Conservation (phyloP, 768 basidiomycete species). For the Dendrothele bispora region DNA sequence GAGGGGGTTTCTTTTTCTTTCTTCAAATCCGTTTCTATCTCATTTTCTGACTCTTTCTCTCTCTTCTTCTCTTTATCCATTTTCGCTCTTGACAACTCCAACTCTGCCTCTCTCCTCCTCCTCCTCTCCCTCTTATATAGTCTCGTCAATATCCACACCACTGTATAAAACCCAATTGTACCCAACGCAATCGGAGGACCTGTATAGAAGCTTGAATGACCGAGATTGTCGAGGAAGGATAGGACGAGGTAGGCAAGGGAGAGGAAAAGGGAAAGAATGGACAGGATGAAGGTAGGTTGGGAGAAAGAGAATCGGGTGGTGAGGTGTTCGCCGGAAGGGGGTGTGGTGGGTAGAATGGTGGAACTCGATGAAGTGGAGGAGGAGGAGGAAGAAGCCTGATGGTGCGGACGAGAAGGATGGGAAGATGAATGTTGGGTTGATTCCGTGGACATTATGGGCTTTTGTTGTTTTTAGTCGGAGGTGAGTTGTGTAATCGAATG, state of each 20-base stretch:
- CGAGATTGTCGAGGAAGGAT: not conserved
- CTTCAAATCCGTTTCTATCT: too few species aligned
- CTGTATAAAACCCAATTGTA: not conserved
- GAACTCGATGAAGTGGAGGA: not conserved
- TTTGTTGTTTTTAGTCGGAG: too few species aligned
- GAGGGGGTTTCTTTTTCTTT: too few species aligned
- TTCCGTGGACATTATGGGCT: too few species aligned
- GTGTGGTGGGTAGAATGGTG: not conserved
- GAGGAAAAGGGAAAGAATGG: not conserved
- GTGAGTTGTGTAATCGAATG: too few species aligned
- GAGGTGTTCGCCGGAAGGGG: not conserved
- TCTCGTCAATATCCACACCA: too few species aligned
- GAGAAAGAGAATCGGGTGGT: slow-evolving; percentile 3
- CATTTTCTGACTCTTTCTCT: too few species aligned
- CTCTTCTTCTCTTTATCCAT: too few species aligned
- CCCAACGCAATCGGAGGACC: not conserved
- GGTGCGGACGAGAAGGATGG: not conserved
- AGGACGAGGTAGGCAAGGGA: not conserved
- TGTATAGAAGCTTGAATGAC: not conserved
- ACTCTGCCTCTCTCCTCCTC: too few species aligned
- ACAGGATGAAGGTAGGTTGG: slow-evolving; percentile 1
- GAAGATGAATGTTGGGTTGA: not conserved
- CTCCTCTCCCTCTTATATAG: too few species aligned
- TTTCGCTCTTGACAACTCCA: too few species aligned
- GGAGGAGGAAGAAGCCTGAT: not conserved